phyloP scores from a whole-genome alignment of 495 filamentous ascomycete species.

The Pseudevernia furfuracea region DNA sequence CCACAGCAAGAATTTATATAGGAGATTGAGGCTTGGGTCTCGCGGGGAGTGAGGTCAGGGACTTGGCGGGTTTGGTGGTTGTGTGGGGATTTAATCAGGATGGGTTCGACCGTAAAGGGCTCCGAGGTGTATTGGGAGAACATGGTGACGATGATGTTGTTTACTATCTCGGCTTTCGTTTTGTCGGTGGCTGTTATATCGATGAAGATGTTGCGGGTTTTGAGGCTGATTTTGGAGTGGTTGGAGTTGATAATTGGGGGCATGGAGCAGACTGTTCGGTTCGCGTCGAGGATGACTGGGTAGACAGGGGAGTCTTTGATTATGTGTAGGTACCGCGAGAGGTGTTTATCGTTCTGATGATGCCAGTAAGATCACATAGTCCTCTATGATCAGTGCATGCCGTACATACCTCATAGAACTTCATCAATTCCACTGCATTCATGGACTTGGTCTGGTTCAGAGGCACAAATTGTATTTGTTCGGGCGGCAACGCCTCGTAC shows the following conservation, averaged over 20 bases:
- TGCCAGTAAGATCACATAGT: constrained; percentile 17
- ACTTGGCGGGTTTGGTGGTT: constrained; percentile 73
- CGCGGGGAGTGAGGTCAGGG: constrained; percentile 68
- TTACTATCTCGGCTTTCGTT: constrained; percentile 94
- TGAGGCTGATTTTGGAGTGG: constrained; percentile 85
- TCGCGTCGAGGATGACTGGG: constrained; percentile 90
- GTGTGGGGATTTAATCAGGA: constrained; percentile 85
- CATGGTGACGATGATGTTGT: constrained; percentile 92
- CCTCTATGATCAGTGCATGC: neutral
- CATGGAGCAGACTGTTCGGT: constrained; percentile 80
- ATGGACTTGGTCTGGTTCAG: constrained; percentile 85
- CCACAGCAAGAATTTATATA: constrained; percentile 93
- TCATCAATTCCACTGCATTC: constrained; percentile 84
- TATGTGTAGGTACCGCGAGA: constrained; percentile 80
- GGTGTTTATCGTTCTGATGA: constrained; percentile 66
- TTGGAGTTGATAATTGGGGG: constrained; percentile 97
- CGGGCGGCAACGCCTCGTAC: constrained; percentile 87
- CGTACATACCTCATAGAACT: constrained; percentile 68
- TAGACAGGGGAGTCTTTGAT: constrained; percentile 90
- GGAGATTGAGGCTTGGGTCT: constrained; percentile 71
- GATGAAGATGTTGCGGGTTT: constrained; percentile 90
- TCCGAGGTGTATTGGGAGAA: constrained; percentile 88
- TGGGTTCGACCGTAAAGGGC: constrained; percentile 86
- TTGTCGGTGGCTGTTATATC: constrained; percentile 95
- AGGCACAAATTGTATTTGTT: constrained; percentile 83